Conservation (phyloP, 495 filamentous ascomycete genomes). For the Podospora sp. region DNA sequence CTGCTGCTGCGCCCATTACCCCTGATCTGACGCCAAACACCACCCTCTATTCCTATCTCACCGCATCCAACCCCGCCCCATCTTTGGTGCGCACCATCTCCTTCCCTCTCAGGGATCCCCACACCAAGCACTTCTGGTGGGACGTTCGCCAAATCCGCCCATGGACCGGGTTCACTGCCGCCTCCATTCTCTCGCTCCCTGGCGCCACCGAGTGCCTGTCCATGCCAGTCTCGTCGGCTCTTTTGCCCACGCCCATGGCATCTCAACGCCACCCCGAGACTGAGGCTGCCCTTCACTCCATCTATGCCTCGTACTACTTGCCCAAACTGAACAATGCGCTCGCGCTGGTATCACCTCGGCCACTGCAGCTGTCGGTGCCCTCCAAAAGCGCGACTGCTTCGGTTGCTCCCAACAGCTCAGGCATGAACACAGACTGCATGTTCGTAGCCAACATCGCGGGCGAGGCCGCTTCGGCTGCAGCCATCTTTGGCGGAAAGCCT, state of each 20-base stretch:
- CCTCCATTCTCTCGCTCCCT: conserved; percentile 71
- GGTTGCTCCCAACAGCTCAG: conserved; percentile 56
- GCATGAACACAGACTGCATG: conserved; percentile 71
- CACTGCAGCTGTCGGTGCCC: conserved; percentile 61
- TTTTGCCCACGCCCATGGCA: conserved; percentile 62
- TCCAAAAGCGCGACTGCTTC: conserved; percentile 51
- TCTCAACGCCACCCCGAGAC: conserved; percentile 69
- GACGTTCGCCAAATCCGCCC: conserved; percentile 83
- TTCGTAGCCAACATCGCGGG: conserved; percentile 65
- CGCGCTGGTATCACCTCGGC: conserved; percentile 63
- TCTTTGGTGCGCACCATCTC: conserved; percentile 80
- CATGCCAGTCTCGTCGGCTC: conserved; percentile 62
- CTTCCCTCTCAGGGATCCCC: conserved; percentile 65
- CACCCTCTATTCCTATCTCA: conserved; percentile 76
- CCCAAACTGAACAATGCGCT: conserved; percentile 79
- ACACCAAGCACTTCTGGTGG: conserved; percentile 90
- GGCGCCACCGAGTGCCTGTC: conserved; percentile 73
- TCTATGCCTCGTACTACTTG: conserved; percentile 71
- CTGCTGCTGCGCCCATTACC: conserved; percentile 40
- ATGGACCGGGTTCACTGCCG: conserved; percentile 76
- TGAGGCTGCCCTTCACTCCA: conserved; percentile 67
- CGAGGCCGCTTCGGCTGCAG: conserved; percentile 48
- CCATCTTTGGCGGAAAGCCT: conserved; percentile 69
- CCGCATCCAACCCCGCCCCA: conserved; percentile 74
- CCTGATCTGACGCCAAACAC: conserved; percentile 59